These are phyloP conservation scores for cucumber (Cucumis sativus) DNA, from an alignment of 306 rosid genomes.

Conservation along the genomic window Cucumber_9930_V3 NC_026655.2:18212001-18212500, in stretches of 20 bases:
- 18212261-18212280: constrained; percentile 2
- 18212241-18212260: neutral
- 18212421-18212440: neutral
- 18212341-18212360: neutral
- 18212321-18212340: neutral
- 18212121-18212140: no score
- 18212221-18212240: no score
- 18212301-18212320: constrained; percentile 6
- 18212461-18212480: neutral
- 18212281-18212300: neutral
- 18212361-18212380: neutral
- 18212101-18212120: no score
- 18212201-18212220: neutral
- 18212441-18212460: neutral
- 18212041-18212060: no score
- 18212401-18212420: neutral
- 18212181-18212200: neutral
- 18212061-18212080: no score
- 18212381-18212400: neutral
- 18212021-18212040: no score
- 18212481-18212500: neutral
- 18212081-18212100: no score
- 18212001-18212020: no score
- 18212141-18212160: no score
- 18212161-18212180: no score